A percentile compares a stretch with the other conserved stretches of the same genome.
Conservation (phyloP, 768 basidiomycete genomes). For the Collybiopsis confluens region DNA sequence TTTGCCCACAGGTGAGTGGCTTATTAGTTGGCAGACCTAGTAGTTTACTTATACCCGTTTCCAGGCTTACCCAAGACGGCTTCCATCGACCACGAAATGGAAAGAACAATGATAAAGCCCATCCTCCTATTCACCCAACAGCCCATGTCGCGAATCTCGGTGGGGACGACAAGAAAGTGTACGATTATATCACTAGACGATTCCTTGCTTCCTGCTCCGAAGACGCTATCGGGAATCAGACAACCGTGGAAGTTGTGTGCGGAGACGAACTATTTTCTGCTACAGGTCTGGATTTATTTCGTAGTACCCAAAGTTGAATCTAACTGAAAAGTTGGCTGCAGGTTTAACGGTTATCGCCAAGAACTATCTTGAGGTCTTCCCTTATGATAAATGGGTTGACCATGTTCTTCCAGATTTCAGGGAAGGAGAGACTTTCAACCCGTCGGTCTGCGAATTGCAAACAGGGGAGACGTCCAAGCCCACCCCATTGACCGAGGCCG, state of each 20-base stretch:
- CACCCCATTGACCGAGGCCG: constrained; percentile 87
- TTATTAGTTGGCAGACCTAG: too few species aligned
- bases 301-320: background rate
- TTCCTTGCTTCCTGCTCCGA: constrained; percentile 93
- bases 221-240: constrained; percentile 89
- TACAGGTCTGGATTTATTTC: constrained; percentile 56
- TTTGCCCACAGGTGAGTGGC: constrained; percentile 72
- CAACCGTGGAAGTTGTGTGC: constrained; percentile 82
- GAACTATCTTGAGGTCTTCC: constrained; percentile 92
- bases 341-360: constrained; percentile 76
- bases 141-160: constrained; percentile 74
- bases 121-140: constrained; percentile 98
- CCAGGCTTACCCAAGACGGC: constrained; percentile 67
- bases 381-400: constrained; percentile 92
- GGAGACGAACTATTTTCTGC: constrained; percentile 84
- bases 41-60: background rate
- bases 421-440: constrained; percentile 82
- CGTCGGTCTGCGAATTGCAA: constrained; percentile 74
- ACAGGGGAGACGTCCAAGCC: constrained; percentile 84
- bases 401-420: constrained; percentile 80
- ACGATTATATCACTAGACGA: constrained; percentile 87
- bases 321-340: constrained; percentile 21
- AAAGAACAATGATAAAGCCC: constrained; percentile 96
- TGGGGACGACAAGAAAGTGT: constrained; percentile 90
- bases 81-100: constrained; percentile 79